These are phyloP conservation scores for Debaryomyces fabryi DNA, from an alignment of 1,139 yeast species.

Conservation along the genomic window DNA sequence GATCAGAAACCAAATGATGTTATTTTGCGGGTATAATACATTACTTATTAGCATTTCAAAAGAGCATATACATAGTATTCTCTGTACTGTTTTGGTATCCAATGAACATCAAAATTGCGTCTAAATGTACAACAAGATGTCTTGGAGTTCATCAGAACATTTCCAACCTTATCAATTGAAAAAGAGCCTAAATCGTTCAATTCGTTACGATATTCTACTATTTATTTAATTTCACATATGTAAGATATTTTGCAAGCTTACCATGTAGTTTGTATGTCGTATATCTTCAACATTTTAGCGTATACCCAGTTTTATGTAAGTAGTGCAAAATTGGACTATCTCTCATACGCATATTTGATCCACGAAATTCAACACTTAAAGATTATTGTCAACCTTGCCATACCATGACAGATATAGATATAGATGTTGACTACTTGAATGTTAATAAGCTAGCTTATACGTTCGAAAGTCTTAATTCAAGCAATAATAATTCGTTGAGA, in stretches of 20 bases:
- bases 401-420: slow-evolving; percentile 7
- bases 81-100: background rate
- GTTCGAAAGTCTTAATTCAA: slow-evolving; percentile 5
- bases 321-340: background rate
- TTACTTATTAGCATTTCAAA: background rate
- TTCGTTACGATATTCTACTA: background rate
- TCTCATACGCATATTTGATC: background rate
- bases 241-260: background rate
- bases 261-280: background rate
- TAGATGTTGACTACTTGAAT: slow-evolving; percentile 15
- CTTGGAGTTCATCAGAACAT: background rate
- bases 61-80: background rate
- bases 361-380: background rate
- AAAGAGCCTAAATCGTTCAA: background rate
- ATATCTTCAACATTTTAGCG: background rate
- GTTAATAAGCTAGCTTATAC: slow-evolving; percentile 13
- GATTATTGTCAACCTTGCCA: background rate
- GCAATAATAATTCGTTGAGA: background rate
- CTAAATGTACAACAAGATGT: background rate
- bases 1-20: background rate
- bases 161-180: background rate
- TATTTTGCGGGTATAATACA: background rate
- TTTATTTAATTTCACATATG: background rate
- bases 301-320: background rate
- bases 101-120: background rate